A percentile compares a stretch with the other conserved stretches of the same genome.
Evolutionary conservation across 2,329 filamentous ascomycete species (phyloP).

Genomic region (Pseudogymnoascus sp.): DNA sequence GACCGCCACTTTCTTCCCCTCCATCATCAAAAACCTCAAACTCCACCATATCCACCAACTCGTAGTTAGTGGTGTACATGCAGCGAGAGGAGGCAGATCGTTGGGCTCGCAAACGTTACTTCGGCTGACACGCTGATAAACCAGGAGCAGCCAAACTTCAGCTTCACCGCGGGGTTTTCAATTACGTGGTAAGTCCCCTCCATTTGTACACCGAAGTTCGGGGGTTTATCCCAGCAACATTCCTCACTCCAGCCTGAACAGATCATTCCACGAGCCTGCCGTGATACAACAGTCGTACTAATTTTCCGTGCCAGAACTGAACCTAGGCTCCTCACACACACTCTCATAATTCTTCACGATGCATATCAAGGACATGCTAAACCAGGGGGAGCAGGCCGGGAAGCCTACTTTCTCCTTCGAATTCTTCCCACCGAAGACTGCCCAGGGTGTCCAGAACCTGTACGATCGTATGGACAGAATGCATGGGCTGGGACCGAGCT

Average conservation of each 20-base stretch:
- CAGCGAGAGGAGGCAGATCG: conserved; percentile 43
- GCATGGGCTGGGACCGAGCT: conserved; percentile 87
- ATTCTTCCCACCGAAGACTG: conserved; percentile 97
- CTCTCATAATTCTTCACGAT: conserved; percentile 45
- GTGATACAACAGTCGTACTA: not conserved
- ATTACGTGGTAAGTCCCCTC: conserved; percentile 13
- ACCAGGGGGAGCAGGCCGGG: conserved; percentile 68
- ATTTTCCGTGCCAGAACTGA: not conserved
- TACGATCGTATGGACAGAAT: conserved; percentile 99
- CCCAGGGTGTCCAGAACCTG: conserved; percentile 94
- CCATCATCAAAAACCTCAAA: conserved; percentile 9
- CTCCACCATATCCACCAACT: not conserved
- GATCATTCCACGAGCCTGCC: not conserved
- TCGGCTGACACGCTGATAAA: conserved; percentile 29
- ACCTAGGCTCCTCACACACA: conserved; percentile 2
- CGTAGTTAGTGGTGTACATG: conserved; percentile 34
- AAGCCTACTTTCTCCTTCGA: conserved; percentile 96
- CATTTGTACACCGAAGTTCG: conserved; percentile 10
- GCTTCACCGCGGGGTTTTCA: conserved; percentile 11
- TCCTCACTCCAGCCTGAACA: not conserved
- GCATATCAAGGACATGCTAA: conserved; percentile 92
- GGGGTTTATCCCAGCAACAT: not conserved
- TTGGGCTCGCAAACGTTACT: conserved; percentile 38
- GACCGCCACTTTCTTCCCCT: conserved; percentile 10
- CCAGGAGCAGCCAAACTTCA: conserved; percentile 20